phyloP scores from a whole-genome alignment of 2,329 filamentous ascomycete species.

The Cyphellophora europaea region DNA sequence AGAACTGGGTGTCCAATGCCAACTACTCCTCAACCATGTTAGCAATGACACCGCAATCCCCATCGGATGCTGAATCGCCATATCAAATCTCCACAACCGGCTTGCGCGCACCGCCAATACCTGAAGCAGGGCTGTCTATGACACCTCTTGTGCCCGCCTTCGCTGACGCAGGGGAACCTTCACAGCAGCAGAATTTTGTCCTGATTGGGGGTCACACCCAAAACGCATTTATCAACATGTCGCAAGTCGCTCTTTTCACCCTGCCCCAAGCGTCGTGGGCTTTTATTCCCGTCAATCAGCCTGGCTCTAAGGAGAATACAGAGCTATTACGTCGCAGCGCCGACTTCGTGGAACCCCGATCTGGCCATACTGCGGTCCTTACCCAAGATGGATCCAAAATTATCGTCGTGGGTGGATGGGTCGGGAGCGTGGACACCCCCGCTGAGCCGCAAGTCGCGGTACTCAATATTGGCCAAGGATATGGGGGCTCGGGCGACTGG shows the following conservation, averaged over 20 bases:
- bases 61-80: conserved; percentile 10
- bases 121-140: conserved; percentile 80
- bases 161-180: conserved; percentile 56
- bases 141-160: conserved; percentile 64
- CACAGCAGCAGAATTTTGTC: conserved; percentile 69
- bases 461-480: conserved; percentile 64
- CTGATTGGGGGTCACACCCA: conserved; percentile 78
- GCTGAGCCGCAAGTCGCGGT: conserved; percentile 75
- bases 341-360: conserved; percentile 63
- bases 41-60: conserved; percentile 44
- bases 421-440: conserved; percentile 65
- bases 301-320: conserved; percentile 32
- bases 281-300: conserved; percentile 58
- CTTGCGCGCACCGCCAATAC: conserved; percentile 56
- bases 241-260: conserved; percentile 76
- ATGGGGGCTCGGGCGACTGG: conserved; percentile 44
- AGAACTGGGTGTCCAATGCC: conserved; percentile 57
- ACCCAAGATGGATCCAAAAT: conserved; percentile 70
- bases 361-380: conserved; percentile 78
- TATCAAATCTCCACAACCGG: conserved; percentile 35
- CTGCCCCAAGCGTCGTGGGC: conserved; percentile 81
- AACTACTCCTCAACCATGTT: conserved; percentile 77
- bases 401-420: conserved; percentile 83
- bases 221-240: conserved; percentile 86
- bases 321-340: conserved; percentile 35